Evolutionary conservation across 257 asterid species (phyloP).

Genomic region (Gardenia jasminoides): DNA sequence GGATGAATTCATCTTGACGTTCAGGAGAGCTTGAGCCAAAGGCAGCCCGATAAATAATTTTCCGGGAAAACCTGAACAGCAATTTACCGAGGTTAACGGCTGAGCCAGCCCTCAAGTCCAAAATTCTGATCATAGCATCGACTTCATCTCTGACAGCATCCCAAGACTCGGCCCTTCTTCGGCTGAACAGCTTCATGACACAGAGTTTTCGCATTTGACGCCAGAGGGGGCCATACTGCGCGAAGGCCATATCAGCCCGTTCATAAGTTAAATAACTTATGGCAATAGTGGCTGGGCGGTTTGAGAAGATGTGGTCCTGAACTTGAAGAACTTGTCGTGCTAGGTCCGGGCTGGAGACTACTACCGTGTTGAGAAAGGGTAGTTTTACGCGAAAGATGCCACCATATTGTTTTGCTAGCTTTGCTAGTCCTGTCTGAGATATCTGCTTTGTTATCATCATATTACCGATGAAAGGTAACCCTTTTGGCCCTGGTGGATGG

Average conservation of each 20-base stretch:
- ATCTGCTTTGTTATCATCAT: no score
- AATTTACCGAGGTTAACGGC: no score
- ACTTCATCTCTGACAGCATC: slow-evolving; percentile 87
- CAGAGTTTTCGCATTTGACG: slow-evolving; percentile 91
- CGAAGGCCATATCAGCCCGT: slow-evolving; percentile 94
- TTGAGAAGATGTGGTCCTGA: slow-evolving; percentile 83
- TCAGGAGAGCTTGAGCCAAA: no score
- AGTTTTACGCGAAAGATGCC: no score
- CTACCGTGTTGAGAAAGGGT: no score
- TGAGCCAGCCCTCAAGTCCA: slow-evolving; percentile 35
- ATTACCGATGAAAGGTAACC: no score
- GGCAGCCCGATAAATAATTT: no score
- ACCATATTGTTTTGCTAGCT: no score
- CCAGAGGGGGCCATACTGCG: slow-evolving; percentile 94
- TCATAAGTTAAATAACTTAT: slow-evolving; percentile 72
- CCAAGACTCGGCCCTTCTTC: slow-evolving; percentile 91
- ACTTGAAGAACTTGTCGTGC: slow-evolving; percentile 81
- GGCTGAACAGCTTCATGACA: slow-evolving; percentile 84
- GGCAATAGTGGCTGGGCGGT: slow-evolving; percentile 78
- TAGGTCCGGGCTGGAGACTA: slow-evolving; percentile 70
- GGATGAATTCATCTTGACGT: no score
- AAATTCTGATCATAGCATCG: slow-evolving; percentile 43
- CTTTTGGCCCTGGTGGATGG: no score
- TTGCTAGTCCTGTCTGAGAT: no score
- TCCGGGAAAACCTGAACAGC: no score